A percentile compares a stretch with the other conserved stretches of the same genome.
Conservation (phyloP, 192 early-diverging fungal genomes). For the Hyaloraphidium curvatum region DNA sequence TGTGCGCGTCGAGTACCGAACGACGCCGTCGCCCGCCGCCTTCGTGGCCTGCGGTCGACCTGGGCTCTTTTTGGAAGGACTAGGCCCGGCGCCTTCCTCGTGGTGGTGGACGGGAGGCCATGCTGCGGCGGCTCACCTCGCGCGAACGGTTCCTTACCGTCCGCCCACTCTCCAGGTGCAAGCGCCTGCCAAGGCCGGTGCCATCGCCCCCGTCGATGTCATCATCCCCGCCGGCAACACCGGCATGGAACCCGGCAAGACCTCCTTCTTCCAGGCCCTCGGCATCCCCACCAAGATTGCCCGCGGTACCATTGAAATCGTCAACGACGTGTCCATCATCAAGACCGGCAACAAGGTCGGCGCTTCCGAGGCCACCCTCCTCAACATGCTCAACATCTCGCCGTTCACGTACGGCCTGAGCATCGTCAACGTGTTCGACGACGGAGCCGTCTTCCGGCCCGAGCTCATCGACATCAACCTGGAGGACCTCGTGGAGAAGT, state of each 20-base stretch:
- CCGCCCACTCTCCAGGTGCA: slow-evolving; percentile 19
- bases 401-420: slow-evolving; percentile 99
- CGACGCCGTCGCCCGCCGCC: too few species aligned
- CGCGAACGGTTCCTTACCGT: too few species aligned
- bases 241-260: slow-evolving; percentile 99
- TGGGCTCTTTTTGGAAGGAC: too few species aligned
- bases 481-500: slow-evolving; percentile 37
- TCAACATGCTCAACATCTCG: slow-evolving; percentile 99
- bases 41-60: too few species aligned
- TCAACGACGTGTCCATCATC: slow-evolving; percentile 83
- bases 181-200: slow-evolving; percentile 92
- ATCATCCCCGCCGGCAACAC: slow-evolving; percentile 91
- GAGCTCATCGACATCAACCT: slow-evolving; percentile 80
- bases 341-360: slow-evolving; percentile 83
- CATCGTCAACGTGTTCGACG: slow-evolving; percentile 80
- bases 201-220: slow-evolving; percentile 85
- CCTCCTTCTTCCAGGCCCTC: slow-evolving; percentile 99
- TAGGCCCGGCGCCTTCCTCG: too few species aligned
- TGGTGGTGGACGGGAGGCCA: too few species aligned
- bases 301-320: slow-evolving; percentile 99
- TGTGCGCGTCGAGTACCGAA: too few species aligned
- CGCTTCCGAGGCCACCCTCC: slow-evolving; percentile 90
- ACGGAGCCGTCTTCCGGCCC: slow-evolving; percentile 73
- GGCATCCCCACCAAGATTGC: slow-evolving; percentile 99
- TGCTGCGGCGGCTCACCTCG: too few species aligned